Conservation (phyloP, 768 basidiomycete genomes). For the Saitozyma sp. region DNA sequence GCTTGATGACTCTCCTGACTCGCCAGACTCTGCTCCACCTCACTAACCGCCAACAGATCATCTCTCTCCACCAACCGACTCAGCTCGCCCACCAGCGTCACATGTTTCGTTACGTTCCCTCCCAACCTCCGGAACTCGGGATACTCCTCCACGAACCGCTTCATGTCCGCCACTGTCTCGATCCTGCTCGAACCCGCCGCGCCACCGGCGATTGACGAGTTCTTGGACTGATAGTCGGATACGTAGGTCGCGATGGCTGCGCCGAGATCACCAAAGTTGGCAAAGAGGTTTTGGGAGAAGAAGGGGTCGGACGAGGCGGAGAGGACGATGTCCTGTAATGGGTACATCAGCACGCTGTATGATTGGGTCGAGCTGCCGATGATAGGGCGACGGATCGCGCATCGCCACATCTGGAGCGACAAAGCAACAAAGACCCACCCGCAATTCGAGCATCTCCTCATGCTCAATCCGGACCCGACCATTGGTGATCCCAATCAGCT, state of each 20-base stretch:
- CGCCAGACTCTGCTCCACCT: conserved; percentile 94
- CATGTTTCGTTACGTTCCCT: conserved; percentile 98
- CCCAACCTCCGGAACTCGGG: conserved; percentile 95
- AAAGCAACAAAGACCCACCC: conserved; percentile 58
- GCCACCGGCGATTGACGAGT: conserved; percentile 50
- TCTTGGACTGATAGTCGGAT: conserved; percentile 68
- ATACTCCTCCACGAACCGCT: conserved; percentile 94
- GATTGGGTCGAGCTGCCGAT: too few species aligned
- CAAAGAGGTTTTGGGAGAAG: conserved; percentile 82
- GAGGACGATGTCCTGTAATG: conserved; percentile 80
- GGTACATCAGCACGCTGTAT: neutral
- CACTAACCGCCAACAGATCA: conserved; percentile 82
- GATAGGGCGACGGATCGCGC: neutral
- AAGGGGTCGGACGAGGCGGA: conserved; percentile 89
- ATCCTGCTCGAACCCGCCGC: conserved; percentile 71
- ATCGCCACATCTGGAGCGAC: neutral
- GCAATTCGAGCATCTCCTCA: conserved; percentile 80
- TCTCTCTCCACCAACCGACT: conserved; percentile 84
- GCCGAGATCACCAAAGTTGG: conserved; percentile 95
- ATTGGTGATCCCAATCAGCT: conserved; percentile 87
- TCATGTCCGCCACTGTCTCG: conserved; percentile 95
- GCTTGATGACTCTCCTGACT: conserved; percentile 76
- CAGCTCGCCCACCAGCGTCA: conserved; percentile 92
- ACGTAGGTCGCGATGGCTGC: conserved; percentile 89
- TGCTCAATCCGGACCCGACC: conserved; percentile 85